phyloP scores from a whole-genome alignment of 1,139 yeast species.

The Geotrichum bryndzae region DNA sequence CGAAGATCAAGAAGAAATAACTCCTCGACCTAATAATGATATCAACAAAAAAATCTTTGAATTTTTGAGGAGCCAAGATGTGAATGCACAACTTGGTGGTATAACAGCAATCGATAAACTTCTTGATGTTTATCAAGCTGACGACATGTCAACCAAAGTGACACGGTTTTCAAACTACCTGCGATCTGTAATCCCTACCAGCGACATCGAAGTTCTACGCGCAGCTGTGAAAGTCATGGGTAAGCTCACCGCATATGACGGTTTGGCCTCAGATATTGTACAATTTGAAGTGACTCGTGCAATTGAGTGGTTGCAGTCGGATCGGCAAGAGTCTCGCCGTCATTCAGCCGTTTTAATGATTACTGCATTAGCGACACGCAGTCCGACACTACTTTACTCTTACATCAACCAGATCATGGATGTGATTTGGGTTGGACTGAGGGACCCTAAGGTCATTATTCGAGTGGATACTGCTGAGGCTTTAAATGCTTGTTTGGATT shows the following conservation, averaged over 20 bases:
- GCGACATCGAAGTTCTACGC: slow-evolving; percentile 76
- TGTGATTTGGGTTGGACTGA: slow-evolving; percentile 78
- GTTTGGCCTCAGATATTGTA: slow-evolving; percentile 85
- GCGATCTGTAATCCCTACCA: slow-evolving; percentile 72
- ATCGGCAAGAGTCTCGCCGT: slow-evolving; percentile 69
- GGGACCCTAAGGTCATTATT: slow-evolving; percentile 69
- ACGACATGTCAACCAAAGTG: slow-evolving; percentile 80
- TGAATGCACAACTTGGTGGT: slow-evolving; percentile 77
- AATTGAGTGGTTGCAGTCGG: slow-evolving; percentile 82
- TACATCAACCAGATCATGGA: slow-evolving; percentile 75
- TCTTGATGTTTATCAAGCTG: slow-evolving; percentile 69
- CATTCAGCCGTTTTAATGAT: slow-evolving; percentile 88
- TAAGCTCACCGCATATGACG: slow-evolving; percentile 81
- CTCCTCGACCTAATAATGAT: slow-evolving; percentile 73
- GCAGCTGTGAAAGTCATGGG: slow-evolving; percentile 85
- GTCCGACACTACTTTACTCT: slow-evolving; percentile 76
- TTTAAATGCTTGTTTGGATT: slow-evolving; percentile 67
- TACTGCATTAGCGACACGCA: slow-evolving; percentile 76
- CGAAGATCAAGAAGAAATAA: slow-evolving; percentile 71
- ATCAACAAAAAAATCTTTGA: slow-evolving; percentile 86
- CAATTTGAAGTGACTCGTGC: slow-evolving; percentile 88
- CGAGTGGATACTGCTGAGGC: slow-evolving; percentile 83
- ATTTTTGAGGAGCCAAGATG: slow-evolving; percentile 67
- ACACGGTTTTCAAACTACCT: slow-evolving; percentile 86
- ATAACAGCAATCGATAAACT: slow-evolving; percentile 84